Evolutionary conservation across 805 yeast species (phyloP).

Genomic region (Barnettozyma sucrosica): DNA sequence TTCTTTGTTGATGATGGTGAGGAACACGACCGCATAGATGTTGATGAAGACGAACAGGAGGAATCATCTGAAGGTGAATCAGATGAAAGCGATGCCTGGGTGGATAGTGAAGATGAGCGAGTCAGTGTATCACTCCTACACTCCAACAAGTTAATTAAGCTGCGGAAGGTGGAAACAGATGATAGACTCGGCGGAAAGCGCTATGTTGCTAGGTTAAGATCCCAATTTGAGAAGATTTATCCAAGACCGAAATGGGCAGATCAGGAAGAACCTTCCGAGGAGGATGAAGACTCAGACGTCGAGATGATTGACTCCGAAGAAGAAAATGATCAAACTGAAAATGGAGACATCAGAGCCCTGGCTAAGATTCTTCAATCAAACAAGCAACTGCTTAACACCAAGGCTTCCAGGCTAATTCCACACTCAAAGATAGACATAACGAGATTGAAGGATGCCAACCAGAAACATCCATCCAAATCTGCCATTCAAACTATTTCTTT

Average conservation of each 20-base stretch:
- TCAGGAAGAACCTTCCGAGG: conserved; percentile 18
- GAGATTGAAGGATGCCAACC: conserved; percentile 85
- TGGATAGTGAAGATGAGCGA: conserved; percentile 86
- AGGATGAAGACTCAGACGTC: conserved; percentile 24
- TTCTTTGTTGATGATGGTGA: conserved; percentile 50
- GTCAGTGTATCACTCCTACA: conserved; percentile 52
- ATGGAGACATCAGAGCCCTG: conserved; percentile 38
- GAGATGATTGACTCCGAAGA: conserved; percentile 25
- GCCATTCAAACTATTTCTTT: conserved; percentile 83
- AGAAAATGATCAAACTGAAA: conserved; percentile 22
- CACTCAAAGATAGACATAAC: conserved; percentile 66
- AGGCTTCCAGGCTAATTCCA: conserved; percentile 52
- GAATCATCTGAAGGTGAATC: conserved; percentile 13
- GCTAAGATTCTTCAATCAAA: conserved; percentile 32
- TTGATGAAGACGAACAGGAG: conserved; percentile 18
- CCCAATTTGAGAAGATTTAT: conserved; percentile 67
- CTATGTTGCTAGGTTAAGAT: conserved; percentile 57
- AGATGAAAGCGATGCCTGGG: conserved; percentile 57
- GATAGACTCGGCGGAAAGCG: conserved; percentile 48
- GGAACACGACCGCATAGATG: conserved; percentile 13
- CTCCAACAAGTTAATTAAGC: conserved; percentile 60
- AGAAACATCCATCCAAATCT: conserved; percentile 58
- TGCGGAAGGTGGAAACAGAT: conserved; percentile 58
- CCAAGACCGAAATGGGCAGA: conserved; percentile 86
- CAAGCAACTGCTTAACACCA: conserved; percentile 34